Evolutionary conservation across 768 basidiomycete genomes (phyloP).

Genomic region (Sporobolomyces roseus): DNA sequence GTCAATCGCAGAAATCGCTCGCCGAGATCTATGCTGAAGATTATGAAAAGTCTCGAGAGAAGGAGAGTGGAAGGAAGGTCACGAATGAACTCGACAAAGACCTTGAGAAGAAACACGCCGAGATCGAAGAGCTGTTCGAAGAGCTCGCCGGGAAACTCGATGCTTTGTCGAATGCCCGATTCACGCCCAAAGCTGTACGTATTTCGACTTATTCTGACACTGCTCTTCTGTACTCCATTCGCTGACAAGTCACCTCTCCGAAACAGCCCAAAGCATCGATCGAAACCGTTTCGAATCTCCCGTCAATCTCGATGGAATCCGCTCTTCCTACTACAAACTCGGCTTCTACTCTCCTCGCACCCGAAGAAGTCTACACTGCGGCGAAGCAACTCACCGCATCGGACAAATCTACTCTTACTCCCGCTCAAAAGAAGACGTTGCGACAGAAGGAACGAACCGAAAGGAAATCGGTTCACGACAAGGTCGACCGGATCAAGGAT

Average conservation of each 20-base stretch:
- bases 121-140: slow-evolving; percentile 78
- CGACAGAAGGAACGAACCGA: slow-evolving; percentile 52
- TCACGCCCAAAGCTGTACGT: slow-evolving; percentile 84
- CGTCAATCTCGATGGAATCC: slow-evolving; percentile 79
- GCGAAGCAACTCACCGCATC: slow-evolving; percentile 42
- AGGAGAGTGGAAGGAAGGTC: slow-evolving; percentile 55
- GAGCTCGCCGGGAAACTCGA: slow-evolving; percentile 81
- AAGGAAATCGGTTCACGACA: slow-evolving; percentile 65
- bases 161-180: slow-evolving; percentile 89
- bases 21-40: slow-evolving; percentile 96
- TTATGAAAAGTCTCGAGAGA: slow-evolving; percentile 57
- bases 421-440: slow-evolving; percentile 70
- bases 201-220: no score
- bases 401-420: slow-evolving; percentile 74
- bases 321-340: slow-evolving; percentile 80
- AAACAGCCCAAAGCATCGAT: slow-evolving; percentile 89
- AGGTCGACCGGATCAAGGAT: slow-evolving; percentile 55
- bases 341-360: slow-evolving; percentile 74
- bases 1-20: slow-evolving; percentile 78
- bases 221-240: no score
- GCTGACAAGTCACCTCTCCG: no score
- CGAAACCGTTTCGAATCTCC: slow-evolving; percentile 72
- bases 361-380: slow-evolving; percentile 76
- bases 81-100: slow-evolving; percentile 82
- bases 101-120: slow-evolving; percentile 79